Evolutionary conservation across 768 basidiomycete species (phyloP).

Genomic region (Trametes meyenii): DNA sequence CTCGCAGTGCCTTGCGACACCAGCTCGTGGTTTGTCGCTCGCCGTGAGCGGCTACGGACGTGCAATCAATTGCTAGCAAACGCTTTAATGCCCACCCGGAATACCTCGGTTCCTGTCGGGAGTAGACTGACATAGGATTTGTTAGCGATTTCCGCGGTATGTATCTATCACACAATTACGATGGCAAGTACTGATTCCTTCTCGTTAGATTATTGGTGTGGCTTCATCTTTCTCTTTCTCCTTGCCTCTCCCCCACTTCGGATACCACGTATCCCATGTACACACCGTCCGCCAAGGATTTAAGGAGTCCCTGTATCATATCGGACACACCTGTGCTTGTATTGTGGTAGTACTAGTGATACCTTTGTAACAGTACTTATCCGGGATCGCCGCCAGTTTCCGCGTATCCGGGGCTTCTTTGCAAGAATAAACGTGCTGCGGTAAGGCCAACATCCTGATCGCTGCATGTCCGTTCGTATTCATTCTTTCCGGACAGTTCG

Average conservation of each 20-base stretch:
- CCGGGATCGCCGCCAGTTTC: no score
- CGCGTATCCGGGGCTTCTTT: no score
- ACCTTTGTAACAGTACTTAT: no score
- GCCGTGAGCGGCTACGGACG: conserved; percentile 62
- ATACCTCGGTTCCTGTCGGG: conserved; percentile 16
- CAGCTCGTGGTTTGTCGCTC: conserved; percentile 79
- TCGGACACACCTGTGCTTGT: neutral
- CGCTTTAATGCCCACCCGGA: conserved; percentile 34
- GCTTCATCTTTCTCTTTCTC: neutral
- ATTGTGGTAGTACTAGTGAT: neutral
- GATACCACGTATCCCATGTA: neutral
- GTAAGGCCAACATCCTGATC: no score
- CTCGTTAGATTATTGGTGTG: neutral
- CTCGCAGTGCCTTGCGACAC: conserved; percentile 75
- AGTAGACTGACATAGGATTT: conserved; percentile 3
- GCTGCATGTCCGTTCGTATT: no score
- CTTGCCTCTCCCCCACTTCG: neutral
- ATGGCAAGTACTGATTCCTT: neutral
- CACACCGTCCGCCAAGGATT: neutral
- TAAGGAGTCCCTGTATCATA: neutral
- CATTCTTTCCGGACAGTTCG: no score
- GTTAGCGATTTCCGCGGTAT: no score
- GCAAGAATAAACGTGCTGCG: no score
- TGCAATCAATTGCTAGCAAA: conserved; percentile 37
- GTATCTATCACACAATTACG: neutral